Percentiles rank a stretch among this genome's conserved stretches.
phyloP scores from a whole-genome alignment of 139 green algal genomes.

The Astrephomene gubernaculifera region DNA sequence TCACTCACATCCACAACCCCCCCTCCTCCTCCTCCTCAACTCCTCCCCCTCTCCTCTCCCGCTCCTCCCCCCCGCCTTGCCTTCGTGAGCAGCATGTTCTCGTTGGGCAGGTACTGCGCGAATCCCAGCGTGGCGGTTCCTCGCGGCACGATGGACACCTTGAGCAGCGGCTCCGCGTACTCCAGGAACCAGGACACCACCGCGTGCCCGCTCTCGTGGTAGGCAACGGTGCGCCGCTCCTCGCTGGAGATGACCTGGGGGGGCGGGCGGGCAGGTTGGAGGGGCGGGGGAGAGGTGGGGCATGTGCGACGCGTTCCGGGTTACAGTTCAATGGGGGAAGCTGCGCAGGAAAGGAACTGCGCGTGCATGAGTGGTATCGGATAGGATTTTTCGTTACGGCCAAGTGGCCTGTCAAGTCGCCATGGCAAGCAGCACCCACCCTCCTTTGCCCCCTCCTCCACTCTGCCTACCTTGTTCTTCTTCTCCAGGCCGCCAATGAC shows the following conservation, averaged over 20 bases:
- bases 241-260: constrained; percentile 72
- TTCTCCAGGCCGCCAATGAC: constrained; percentile 99
- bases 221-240: constrained; percentile 97
- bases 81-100: constrained; percentile 97
- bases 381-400: too few species aligned
- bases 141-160: constrained; percentile 96
- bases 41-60: too few species aligned
- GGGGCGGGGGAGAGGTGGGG: neutral
- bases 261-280: neutral
- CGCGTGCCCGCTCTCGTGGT: constrained; percentile 95
- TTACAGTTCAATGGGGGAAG: too few species aligned
- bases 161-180: constrained; percentile 97
- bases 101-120: constrained; percentile 99
- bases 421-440: neutral
- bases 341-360: too few species aligned
- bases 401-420: neutral
- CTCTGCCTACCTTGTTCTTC: constrained; percentile 95
- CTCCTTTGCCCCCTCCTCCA: neutral
- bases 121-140: constrained; percentile 96
- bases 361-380: too few species aligned
- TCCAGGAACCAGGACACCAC: constrained; percentile 98
- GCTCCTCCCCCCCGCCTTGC: constrained; percentile 3
- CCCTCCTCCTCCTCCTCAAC: too few species aligned
- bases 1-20: too few species aligned
- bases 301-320: too few species aligned